Base-by-base conservation (phyloP, 352 stramenopile species). In the Phytophthora citricola region DNA sequence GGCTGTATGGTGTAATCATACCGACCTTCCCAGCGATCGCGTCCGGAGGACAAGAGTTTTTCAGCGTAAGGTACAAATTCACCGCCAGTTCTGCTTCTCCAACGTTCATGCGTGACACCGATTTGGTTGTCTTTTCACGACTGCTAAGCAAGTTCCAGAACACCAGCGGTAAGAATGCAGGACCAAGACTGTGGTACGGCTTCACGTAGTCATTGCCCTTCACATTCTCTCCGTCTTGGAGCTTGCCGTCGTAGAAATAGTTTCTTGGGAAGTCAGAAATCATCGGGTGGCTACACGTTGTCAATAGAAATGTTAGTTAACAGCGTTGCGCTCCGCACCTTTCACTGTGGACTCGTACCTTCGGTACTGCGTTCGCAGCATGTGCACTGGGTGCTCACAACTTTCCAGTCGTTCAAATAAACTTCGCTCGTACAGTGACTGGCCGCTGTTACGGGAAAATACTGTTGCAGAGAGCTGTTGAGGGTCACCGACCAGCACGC, bases 391-490 rank as follows among this genome's bases (percentile, higher is more conserved):
- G 56, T 97, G 87, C 1, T 90, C 81, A 39, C 83, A 93, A 32
- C 76, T 89, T 70, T 97, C 92, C 32, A 98, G 69, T 29, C 94
- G 88, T 54, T 98, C 91, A 58, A 98, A 98, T 12, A 98, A 71
- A 88, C 88, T 97, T 22, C 93, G 84, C 44, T 98, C 90, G 60
- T 97, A 98, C 29, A 97, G 79, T 3, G 87, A 95, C 32, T 90
- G 76, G 0, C 78, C 82, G 26, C 87, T 93, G 10, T 87, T 91
- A 45, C 91, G 89, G 22, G 91, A 97, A 60, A 98, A 97, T 0
- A 98, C 90, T 1, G 94, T 98, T n/a, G 94, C 94, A 34, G 90
- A 92, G 15, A 98, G 77, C 60, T 98, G 94, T 65, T 98, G 92
- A 0, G 93, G 94, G 69, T 98, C 94, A 20, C 94, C 94, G 3